phyloP scores from a whole-genome alignment of 2,329 filamentous ascomycete genomes.

The Beauveria varroae region DNA sequence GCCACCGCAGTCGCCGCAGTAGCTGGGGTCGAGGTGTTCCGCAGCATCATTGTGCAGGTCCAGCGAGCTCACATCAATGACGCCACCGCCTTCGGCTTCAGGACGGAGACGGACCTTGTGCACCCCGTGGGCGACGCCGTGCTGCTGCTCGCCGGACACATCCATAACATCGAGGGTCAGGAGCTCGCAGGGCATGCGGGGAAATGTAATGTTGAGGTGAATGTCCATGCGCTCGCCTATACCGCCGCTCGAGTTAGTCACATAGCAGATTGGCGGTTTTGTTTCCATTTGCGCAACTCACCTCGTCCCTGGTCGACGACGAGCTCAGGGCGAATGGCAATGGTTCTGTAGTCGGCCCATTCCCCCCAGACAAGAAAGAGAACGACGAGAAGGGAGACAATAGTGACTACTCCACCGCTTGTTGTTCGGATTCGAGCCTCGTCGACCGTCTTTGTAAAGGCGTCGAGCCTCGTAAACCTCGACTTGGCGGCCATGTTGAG shows the following conservation, averaged over 20 bases:
- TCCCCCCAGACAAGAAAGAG: slow-evolving; percentile 88
- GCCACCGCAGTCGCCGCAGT: slow-evolving; percentile 92
- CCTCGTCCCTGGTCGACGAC: slow-evolving; percentile 95
- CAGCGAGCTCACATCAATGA: slow-evolving; percentile 63
- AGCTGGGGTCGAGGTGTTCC: slow-evolving; percentile 76
- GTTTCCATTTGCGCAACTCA: slow-evolving; percentile 29
- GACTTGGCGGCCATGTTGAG: slow-evolving; percentile 75
- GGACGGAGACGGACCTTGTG: slow-evolving; percentile 80
- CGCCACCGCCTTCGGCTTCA: slow-evolving; percentile 63
- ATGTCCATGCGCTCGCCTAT: slow-evolving; percentile 97
- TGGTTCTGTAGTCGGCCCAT: slow-evolving; percentile 86
- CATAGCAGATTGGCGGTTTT: neutral
- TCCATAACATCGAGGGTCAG: slow-evolving; percentile 98
- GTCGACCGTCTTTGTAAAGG: slow-evolving; percentile 98
- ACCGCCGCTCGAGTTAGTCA: slow-evolving; percentile 17
- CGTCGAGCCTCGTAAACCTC: slow-evolving; percentile 91
- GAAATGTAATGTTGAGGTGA: slow-evolving; percentile 94
- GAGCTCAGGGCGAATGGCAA: slow-evolving; percentile 83
- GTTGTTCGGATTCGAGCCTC: slow-evolving; percentile 95
- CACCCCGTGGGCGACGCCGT: slow-evolving; percentile 86
- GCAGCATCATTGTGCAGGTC: slow-evolving; percentile 59
- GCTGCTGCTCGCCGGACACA: slow-evolving; percentile 93
- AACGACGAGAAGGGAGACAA: slow-evolving; percentile 80
- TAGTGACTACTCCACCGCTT: slow-evolving; percentile 90
- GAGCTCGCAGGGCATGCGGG: slow-evolving; percentile 86